Evolutionary conservation across 2,329 filamentous ascomycete genomes (phyloP), one percentile per base, ranked within the genome.

Genomic region (Ceratocystis cubensis): DNA sequence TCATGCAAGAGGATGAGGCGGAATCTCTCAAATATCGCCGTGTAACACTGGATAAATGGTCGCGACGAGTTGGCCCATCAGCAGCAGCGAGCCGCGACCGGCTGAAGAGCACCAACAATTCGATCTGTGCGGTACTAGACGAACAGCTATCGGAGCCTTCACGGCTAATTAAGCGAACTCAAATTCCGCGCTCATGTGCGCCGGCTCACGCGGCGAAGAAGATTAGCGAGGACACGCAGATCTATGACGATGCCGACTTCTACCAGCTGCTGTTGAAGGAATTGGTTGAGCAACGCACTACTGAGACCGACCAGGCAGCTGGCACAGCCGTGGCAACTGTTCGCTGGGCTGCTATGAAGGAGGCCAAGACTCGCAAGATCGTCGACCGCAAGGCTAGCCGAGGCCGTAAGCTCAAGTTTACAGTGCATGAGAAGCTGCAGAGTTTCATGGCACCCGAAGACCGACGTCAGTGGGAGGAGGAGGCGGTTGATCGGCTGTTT

Each of bases 401-500:
- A 77, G 94, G 94, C 5, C 81, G 94, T 63, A 96, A 96, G 78
- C 84, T 99, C 82, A 83, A 91, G 48, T 99, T 93, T 76, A 94
- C 89, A 17, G 91, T 96, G 59, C 92, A 97, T 73, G 93, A 97
- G 78, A 97, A 97, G 79, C 76, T 99, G 73, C 90, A 96, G 78
- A 96, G 96, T 75, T 97, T 97, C 73, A 96, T 96, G 91, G 92
- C 92, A 10, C 87, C 91, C 0, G 91, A 96, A 74, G 89, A 96
- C 74, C 81, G 89, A 65, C 82, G 88, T 2, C 76, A 75, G 17
- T 99, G 94, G 94, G 88, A 89, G 69, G 85, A 88, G 70, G 82
- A 84, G 68, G 91, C 92, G 66, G 84, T 91, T 68, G 89, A 94
- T 71, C 77, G 84, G 67, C 84, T 93, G 75, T 92, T 92, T 73